Evolutionary conservation across 352 stramenopile genomes (phyloP).

Genomic region (Phytophthora megakarya): DNA sequence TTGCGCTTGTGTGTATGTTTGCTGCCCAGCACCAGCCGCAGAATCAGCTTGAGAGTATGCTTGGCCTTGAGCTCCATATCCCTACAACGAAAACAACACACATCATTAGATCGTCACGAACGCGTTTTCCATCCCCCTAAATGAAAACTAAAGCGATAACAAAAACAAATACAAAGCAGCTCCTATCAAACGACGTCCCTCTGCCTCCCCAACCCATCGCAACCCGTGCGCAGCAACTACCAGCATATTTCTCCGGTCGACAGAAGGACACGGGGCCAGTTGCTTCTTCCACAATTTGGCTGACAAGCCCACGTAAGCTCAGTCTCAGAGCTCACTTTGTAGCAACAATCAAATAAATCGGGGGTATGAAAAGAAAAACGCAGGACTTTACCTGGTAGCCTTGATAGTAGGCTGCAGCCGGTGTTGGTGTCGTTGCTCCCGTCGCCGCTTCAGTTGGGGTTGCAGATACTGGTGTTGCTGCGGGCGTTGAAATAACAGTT

Average conservation of each 20-base stretch:
- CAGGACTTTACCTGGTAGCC: constrained; percentile 74
- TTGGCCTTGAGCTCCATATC: constrained; percentile 55
- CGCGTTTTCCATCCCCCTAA: constrained; percentile 10
- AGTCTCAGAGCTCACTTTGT: constrained; percentile 22
- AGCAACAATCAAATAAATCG: constrained; percentile 36
- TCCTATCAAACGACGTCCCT: constrained; percentile 34
- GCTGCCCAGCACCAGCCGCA: constrained; percentile 29
- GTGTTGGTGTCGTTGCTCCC: constrained; percentile 19
- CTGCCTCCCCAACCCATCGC: constrained; percentile 32
- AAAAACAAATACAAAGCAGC: constrained; percentile 36
- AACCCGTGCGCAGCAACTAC: constrained; percentile 34
- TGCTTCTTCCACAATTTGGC: constrained; percentile 21
- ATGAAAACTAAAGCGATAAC: constrained; percentile 22
- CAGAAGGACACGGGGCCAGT: constrained; percentile 39
- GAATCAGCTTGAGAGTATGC: constrained; percentile 51
- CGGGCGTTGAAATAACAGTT: constrained; percentile 17
- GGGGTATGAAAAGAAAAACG: constrained; percentile 24
- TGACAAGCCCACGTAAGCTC: constrained; percentile 26
- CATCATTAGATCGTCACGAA: constrained; percentile 19
- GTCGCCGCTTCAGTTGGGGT: constrained; percentile 30
- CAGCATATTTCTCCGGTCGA: constrained; percentile 28
- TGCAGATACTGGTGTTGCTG: constrained; percentile 17
- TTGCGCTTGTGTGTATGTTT: constrained; percentile 58
- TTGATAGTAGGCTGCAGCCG: constrained; percentile 70
- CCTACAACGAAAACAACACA: constrained; percentile 41